These are phyloP conservation scores for Podospora tetraspora DNA, from an alignment of 495 filamentous ascomycete genomes.

Conservation along the genomic window DNA sequence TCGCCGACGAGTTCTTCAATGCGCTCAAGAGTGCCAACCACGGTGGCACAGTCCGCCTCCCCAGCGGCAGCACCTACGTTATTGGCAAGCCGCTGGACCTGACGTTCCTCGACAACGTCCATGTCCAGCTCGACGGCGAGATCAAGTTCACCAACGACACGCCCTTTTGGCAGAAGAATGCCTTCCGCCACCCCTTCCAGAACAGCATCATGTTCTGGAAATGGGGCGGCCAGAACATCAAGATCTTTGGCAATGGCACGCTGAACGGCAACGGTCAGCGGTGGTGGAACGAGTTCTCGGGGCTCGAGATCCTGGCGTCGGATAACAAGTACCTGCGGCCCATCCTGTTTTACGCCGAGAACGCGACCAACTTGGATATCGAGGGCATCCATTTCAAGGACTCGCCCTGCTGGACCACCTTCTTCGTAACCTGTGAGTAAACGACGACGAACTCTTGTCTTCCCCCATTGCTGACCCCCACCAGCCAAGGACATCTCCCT, in stretches of 20 bases:
- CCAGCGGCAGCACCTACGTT: slow-evolving; percentile 48
- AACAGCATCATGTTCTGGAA: slow-evolving; percentile 58
- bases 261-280: slow-evolving; percentile 52
- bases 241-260: slow-evolving; percentile 49
- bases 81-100: slow-evolving; percentile 54
- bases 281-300: slow-evolving; percentile 35
- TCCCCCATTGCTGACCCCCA: background rate
- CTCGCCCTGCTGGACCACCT: slow-evolving; percentile 57
- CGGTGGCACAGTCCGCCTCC: slow-evolving; percentile 47
- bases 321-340: slow-evolving; percentile 50
- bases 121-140: slow-evolving; percentile 53
- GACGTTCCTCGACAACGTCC: slow-evolving; percentile 51
- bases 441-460: background rate
- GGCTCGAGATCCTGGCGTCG: slow-evolving; percentile 39
- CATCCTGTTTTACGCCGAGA: slow-evolving; percentile 52
- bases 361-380: slow-evolving; percentile 49
- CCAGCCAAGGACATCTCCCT: slow-evolving; percentile 46
- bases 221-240: slow-evolving; percentile 54
- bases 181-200: slow-evolving; percentile 54
- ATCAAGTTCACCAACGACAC: slow-evolving; percentile 57
- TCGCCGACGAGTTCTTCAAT: slow-evolving; percentile 48
- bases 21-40: slow-evolving; percentile 50
- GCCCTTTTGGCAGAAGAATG: slow-evolving; percentile 53
- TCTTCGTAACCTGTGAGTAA: slow-evolving; percentile 43
- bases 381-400: slow-evolving; percentile 53